Base-by-base conservation (phyloP, 2,329 filamentous ascomycete genomes). In the Cladosporium austrohemisphaericum region DNA sequence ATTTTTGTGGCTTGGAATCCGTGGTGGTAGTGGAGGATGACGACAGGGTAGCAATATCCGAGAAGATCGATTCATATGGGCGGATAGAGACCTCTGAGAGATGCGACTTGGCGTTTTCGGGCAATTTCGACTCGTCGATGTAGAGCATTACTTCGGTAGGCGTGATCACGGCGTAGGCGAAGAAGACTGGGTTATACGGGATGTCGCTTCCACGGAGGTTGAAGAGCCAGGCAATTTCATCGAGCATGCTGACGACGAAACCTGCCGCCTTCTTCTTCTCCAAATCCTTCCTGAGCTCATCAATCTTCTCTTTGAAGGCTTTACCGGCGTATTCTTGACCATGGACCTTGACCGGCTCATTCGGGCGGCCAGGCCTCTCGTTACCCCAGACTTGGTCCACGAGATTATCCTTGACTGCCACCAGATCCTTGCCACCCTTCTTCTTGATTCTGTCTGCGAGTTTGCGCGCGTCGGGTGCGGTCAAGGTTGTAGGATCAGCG, bases 181-280 rank as follows among this genome's bases (percentile, higher is more conserved):
- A 97, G 75, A 98, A 97, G 41, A 98, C 93, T 0, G 93, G 93
- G 65, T 98, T 98, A 73, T 93, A 98, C 0, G 90, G 88, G 57
- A 98, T 97, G 65, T 97, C 93, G 67, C 79, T 93, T 60, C 93
- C 93, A 59, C 93, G 84, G 41, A 98, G 73, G 70, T 98, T 98
- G 75, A 96, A 96, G n/a, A 98, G 77, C 93, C 93, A 98, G 9
- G 93, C 93, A 60, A 96, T 83, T 69, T 98, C 93, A 62, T 98
- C 93, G 35, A 98, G 80, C 84, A 94, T 91, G 5, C 91, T 96
- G 37, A 97, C 81, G 41, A 97, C 83, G 59, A 97, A 89, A 1
- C 88, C 92, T 14, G 84, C 79, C 5, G 84, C 85, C 65, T 93
- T 93, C 72, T 88, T 94, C 76, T 93, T 95, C 53, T 88, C 84